Conservation (phyloP, 164 flowering plant species). For the Akebia trifoliata region DNA sequence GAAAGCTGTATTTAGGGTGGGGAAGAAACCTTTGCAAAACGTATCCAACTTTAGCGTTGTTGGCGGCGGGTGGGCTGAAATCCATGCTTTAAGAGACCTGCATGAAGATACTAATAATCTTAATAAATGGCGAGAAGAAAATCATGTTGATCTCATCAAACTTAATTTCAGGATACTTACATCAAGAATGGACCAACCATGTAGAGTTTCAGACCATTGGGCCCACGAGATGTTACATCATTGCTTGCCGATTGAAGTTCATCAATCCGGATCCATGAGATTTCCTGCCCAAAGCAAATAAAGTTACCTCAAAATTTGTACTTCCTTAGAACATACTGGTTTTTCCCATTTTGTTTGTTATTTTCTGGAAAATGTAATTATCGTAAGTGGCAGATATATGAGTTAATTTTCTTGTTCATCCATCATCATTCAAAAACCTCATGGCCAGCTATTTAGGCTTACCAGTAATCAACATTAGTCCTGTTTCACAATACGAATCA, state of each 20-base stretch:
- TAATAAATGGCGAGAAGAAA: not conserved
- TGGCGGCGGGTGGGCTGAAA: constrained; percentile 50
- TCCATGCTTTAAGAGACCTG: constrained; percentile 89
- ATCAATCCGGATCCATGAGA: constrained; percentile 90
- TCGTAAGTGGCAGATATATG: too few relatives aligned
- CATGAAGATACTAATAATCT: constrained; percentile 9
- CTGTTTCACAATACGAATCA: too few relatives aligned
- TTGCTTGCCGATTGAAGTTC: constrained; percentile 69
- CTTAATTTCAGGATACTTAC: constrained; percentile 36
- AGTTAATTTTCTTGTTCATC: too few relatives aligned
- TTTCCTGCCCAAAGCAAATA: constrained; percentile 53
- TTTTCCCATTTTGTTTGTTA: not conserved
- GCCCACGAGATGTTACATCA: constrained; percentile 69
- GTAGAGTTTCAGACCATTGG: constrained; percentile 78
- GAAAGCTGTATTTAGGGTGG: constrained; percentile 2
- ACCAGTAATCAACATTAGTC: too few relatives aligned
- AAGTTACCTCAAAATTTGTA: not conserved
- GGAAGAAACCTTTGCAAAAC: constrained; percentile 54
- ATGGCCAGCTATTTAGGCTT: too few relatives aligned
- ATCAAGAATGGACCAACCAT: constrained; percentile 88
- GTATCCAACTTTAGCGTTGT: constrained; percentile 41
- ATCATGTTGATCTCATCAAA: not conserved
- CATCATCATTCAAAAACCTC: too few relatives aligned
- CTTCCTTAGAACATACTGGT: not conserved
- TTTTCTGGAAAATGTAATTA: not conserved